Evolutionary conservation across 805 yeast genomes (phyloP), one percentile per base, ranked within the genome.

Genomic region (Candida palmyrensis): DNA sequence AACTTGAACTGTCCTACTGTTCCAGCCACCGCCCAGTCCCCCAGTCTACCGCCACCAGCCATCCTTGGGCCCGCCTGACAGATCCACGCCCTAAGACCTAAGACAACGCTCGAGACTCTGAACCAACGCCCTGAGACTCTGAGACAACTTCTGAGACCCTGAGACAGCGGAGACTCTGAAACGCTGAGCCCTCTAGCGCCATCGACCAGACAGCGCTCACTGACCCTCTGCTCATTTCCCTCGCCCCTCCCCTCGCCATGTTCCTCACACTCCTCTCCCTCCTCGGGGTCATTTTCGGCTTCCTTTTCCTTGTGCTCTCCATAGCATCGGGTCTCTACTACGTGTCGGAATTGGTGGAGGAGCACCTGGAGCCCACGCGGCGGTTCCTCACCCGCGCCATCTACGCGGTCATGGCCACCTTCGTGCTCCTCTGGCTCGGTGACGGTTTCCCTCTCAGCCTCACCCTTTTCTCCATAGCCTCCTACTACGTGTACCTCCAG

Each of bases 291-390:
- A 51, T 56, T 11, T 45, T 59, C 7, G 71, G 71, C 6, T 62
- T 66, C 34, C 33, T 64, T n/a, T 62, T 65, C 35, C 52, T 66
- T 6, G 65, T 64, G 18, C 44, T 59, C 18, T 54, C 86, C 14
- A 79, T 83, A 39, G 97, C 97, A 0, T 84, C 95, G 2, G 97
- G 96, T 0, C 65, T 92, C 21, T 92, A 88, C 65, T 89, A 88
- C 48, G 67, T 90, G 24, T 84, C 95, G 6, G 98, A 92, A 53
- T 61, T 88, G 20, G 95, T 92, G 11, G 98, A 92, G 53, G 97
- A 89, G 49, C 90, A 92, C 55, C 74, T 95, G 0, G 92, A 84
- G 42, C 77, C 88, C 30, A 85, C 97, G 8, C 82, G 76, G 47
- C 61, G 86, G 37, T 67, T 87, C 35, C 64, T 92, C 24, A 68